These are phyloP conservation scores for Cladobotryum protrusum DNA, from an alignment of 2,329 filamentous ascomycete species.

Conservation along the genomic window DNA sequence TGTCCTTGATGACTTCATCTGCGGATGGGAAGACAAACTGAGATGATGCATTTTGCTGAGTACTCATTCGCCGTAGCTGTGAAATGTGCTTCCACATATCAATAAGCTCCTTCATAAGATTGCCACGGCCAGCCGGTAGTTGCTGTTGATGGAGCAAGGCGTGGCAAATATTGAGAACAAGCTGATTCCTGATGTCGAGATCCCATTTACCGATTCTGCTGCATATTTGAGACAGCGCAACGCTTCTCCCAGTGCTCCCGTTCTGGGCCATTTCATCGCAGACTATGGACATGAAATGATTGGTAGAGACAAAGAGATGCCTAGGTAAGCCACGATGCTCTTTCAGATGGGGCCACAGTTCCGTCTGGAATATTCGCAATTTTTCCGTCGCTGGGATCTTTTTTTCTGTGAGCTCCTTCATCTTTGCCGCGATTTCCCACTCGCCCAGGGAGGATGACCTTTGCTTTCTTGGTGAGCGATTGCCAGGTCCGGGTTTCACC, in stretches of 20 bases:
- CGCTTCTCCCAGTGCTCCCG: conserved; percentile 12
- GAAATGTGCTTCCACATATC: conserved; percentile 33
- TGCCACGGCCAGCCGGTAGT: conserved; percentile 10
- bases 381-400: conserved; percentile 13
- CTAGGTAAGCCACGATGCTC: conserved; percentile 24
- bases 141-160: conserved; percentile 15
- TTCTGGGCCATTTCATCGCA: conserved; percentile 16
- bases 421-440: conserved; percentile 24
- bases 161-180: conserved; percentile 29
- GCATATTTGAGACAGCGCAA: conserved; percentile 23
- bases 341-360: conserved; percentile 26
- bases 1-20: conserved; percentile 21
- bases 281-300: conserved; percentile 17
- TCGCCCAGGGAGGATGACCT: conserved; percentile 17
- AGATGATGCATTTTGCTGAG: conserved; percentile 15
- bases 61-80: conserved; percentile 24
- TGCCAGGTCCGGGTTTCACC: conserved; percentile 18
- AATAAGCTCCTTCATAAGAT: conserved; percentile 24
- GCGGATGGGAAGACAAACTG: conserved; percentile 26
- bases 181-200: conserved; percentile 22
- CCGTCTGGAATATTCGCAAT: conserved; percentile 20
- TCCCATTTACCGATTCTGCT: conserved; percentile 21
- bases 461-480: not conserved
- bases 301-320: conserved; percentile 19
- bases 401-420: conserved; percentile 21